Evolutionary conservation across 768 basidiomycete genomes (phyloP).

Genomic region (Rubroboletus pulcherrimus): DNA sequence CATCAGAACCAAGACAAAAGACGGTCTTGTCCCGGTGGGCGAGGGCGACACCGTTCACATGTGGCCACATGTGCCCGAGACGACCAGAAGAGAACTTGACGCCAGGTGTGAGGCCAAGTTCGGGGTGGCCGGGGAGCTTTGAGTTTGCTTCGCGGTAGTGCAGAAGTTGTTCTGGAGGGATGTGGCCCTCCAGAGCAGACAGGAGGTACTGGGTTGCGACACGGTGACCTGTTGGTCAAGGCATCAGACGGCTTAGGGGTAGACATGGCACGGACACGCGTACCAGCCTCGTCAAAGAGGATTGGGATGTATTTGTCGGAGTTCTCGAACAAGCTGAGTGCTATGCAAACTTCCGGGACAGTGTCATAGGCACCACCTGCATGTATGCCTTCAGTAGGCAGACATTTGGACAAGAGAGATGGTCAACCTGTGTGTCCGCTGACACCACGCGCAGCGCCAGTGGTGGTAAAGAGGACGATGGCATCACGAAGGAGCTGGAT

Average conservation of each 20-base stretch:
- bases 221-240: constrained; percentile 59
- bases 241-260: neutral
- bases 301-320: constrained; percentile 61
- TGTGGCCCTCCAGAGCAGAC: constrained; percentile 66
- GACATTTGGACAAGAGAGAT: neutral
- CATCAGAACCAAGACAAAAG: constrained; percentile 85
- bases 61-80: constrained; percentile 87
- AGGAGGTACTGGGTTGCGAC: constrained; percentile 89
- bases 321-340: constrained; percentile 68
- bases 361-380: constrained; percentile 67
- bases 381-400: constrained; percentile 14
- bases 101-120: constrained; percentile 86
- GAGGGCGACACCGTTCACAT: constrained; percentile 81
- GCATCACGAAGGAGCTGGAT: constrained; percentile 81
- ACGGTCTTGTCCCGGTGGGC: constrained; percentile 74
- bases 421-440: constrained; percentile 75
- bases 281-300: constrained; percentile 80
- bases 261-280: constrained; percentile 17
- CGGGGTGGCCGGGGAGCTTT: constrained; percentile 85
- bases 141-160: constrained; percentile 86
- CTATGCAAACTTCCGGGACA: constrained; percentile 79
- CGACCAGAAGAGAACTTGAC: constrained; percentile 93
- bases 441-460: constrained; percentile 80
- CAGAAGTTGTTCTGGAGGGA: constrained; percentile 73
- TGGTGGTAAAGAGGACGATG: constrained; percentile 82